Percentiles rank a stretch among this genome's conserved stretches.
Conservation (phyloP, 345 rosid genomes). For the Salix brachista region DNA sequence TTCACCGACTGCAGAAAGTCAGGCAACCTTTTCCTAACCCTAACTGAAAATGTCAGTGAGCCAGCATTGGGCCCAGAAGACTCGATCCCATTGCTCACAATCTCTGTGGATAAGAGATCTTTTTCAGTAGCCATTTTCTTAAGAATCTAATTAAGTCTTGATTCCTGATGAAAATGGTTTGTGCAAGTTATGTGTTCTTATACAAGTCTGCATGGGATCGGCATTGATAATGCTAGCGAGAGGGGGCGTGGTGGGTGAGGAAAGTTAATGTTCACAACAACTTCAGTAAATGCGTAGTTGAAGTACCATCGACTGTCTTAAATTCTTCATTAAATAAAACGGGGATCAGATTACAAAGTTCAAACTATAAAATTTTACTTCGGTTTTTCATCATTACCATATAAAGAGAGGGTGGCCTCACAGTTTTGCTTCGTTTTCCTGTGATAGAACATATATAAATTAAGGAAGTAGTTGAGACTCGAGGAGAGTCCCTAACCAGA, state of each 20-base stretch:
- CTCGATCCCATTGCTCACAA: conserved; percentile 84
- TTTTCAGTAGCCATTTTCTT: conserved; percentile 46
- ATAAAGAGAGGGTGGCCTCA: neutral
- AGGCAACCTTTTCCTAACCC: conserved; percentile 86
- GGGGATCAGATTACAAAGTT: neutral
- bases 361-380: neutral
- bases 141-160: conserved; percentile 19
- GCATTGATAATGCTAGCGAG: neutral
- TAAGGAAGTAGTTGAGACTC: conserved; percentile 11
- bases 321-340: conserved; percentile 41
- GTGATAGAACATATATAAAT: neutral
- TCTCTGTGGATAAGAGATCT: conserved; percentile 84
- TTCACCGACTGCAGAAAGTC: conserved; percentile 95
- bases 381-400: neutral
- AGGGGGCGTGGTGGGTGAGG: conserved; percentile 32
- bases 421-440: neutral
- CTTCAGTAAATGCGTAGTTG: conserved; percentile 46
- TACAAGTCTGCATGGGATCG: neutral
- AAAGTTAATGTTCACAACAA: conserved; percentile 63
- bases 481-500: too few species aligned
- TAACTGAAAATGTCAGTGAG: conserved; percentile 74
- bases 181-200: conserved; percentile 2
- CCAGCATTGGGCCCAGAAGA: conserved; percentile 91
- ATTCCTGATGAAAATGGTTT: neutral
- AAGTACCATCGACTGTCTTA: conserved; percentile 35